Evolutionary conservation across 306 rosid species (phyloP).

Genomic region (Pterocarpus santalinus): DNA sequence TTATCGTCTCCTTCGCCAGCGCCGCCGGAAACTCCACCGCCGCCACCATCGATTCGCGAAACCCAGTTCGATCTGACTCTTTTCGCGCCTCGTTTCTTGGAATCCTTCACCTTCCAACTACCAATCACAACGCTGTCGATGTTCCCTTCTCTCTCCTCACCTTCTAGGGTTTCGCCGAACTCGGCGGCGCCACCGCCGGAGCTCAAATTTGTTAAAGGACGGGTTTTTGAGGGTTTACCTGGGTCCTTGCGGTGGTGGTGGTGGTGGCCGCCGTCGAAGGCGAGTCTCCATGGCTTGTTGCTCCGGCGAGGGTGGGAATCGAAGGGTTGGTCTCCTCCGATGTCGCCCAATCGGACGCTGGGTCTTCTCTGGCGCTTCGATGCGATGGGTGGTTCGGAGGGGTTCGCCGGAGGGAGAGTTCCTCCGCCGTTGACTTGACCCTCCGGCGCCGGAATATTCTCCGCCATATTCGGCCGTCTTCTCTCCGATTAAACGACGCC

Average conservation of each 20-base stretch:
- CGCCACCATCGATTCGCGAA: slow-evolving; percentile 67
- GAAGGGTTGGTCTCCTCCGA: slow-evolving; percentile 90
- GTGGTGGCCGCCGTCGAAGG: slow-evolving; percentile 41
- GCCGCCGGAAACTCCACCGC: slow-evolving; percentile 47
- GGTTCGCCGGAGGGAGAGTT: slow-evolving; percentile 39
- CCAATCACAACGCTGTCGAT: slow-evolving; percentile 76
- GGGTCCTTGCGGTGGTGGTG: slow-evolving; percentile 45
- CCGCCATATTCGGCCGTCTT: slow-evolving; percentile 56
- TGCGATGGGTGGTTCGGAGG: slow-evolving; percentile 71
- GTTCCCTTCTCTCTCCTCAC: slow-evolving; percentile 67
- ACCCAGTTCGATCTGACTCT: slow-evolving; percentile 86
- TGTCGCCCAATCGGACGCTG: slow-evolving; percentile 90
- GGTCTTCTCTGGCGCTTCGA: slow-evolving; percentile 91
- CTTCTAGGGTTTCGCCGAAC: slow-evolving; percentile 67
- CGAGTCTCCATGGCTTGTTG: slow-evolving; percentile 66
- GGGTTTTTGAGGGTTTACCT: slow-evolving; percentile 76
- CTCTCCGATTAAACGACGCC: slow-evolving; percentile 11
- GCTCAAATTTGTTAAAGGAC: slow-evolving; percentile 74
- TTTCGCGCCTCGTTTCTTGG: slow-evolving; percentile 68
- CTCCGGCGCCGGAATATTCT: slow-evolving; percentile 65
- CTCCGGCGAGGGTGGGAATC: slow-evolving; percentile 74
- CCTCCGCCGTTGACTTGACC: slow-evolving; percentile 63
- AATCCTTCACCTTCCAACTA: slow-evolving; percentile 82
- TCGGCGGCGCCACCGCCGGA: slow-evolving; percentile 57
- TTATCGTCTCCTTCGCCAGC: slow-evolving; percentile 63